Evolutionary conservation across 2,329 filamentous ascomycete species (phyloP), one percentile per base, ranked within the genome.

Genomic region (Xylaria sp.): DNA sequence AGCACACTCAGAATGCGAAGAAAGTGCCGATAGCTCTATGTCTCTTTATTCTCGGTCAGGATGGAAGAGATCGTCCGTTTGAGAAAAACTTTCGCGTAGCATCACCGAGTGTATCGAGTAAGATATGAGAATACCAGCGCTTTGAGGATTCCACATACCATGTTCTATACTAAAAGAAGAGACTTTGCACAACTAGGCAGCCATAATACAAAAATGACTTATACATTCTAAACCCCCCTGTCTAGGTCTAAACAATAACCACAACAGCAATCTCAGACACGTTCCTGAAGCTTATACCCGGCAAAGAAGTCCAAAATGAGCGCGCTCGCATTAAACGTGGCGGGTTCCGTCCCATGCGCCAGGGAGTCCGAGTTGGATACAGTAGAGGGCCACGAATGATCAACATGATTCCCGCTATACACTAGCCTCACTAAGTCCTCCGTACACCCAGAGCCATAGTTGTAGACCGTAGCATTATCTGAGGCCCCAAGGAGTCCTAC

Each of bases 291-390:
- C 4, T 35, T 58, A 40, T 60, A 67, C 21, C 37, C 56, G 2
- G 60, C 37, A 45, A 72, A 74, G 60, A 70, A 74, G 5, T 69
- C 67, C 70, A 73, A 70, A 25, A 72, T 73, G 6, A 57, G 28
- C 35, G 62, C 49, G 51, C 68, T 72, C 9, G 70, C 70, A 46
- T 74, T 70, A 19, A 73, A 74, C 2, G 66, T 67, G 15, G 72
- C 71, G 8, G 68, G 61, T 14, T 42, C 35, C 8, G 57, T 52
- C 15, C 37, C 60, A 12, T 67, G 23, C 11, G 61, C 63, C 1
- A 61, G 46, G n/a, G 69, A 72, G 38, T 73, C 70, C 4, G 52
- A 25, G 38, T 74, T 73, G 12, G 40, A 19, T 12, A 54, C 54
- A 2, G 66, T 74, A 1, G 70, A 63, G 1, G 70, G 70, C 70